These are phyloP conservation scores for Linnemannia hyalina DNA, from an alignment of 192 early-diverging fungal species.

Conservation along the genomic window DNA sequence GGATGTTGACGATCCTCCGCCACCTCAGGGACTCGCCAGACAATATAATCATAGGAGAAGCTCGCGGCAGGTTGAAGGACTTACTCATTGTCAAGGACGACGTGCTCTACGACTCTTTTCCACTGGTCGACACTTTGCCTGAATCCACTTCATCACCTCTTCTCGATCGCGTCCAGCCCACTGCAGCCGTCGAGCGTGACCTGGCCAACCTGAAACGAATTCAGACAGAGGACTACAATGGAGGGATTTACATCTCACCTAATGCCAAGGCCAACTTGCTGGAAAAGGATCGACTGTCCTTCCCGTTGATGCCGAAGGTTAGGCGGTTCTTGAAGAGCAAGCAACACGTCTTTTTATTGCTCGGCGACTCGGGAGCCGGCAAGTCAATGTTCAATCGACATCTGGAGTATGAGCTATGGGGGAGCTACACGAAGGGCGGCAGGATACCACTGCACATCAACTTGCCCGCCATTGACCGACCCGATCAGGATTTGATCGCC, in stretches of 20 bases:
- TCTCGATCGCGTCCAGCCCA: neutral
- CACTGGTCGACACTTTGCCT: neutral
- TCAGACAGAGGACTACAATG: neutral
- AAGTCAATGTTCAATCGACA: neutral
- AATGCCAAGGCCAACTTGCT: neutral
- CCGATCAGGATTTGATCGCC: neutral
- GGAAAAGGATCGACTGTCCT: neutral
- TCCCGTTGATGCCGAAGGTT: neutral
- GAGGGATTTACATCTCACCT: neutral
- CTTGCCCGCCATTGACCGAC: neutral
- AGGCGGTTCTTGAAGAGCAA: neutral
- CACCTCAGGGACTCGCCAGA: neutral
- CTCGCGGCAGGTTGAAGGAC: neutral
- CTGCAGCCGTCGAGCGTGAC: neutral
- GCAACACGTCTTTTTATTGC: neutral
- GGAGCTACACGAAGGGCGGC: neutral
- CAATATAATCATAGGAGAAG: neutral
- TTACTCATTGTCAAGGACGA: neutral
- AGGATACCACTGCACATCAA: neutral
- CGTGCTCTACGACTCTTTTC: neutral
- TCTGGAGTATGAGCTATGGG: neutral
- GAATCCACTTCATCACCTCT: neutral
- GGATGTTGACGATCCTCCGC: neutral
- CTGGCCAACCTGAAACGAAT: neutral
- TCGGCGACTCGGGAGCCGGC: neutral